Percentiles rank a stretch among this genome's conserved stretches.
Evolutionary conservation across 1,139 yeast species (phyloP).

Genomic region (Suhomyces kunorum): DNA sequence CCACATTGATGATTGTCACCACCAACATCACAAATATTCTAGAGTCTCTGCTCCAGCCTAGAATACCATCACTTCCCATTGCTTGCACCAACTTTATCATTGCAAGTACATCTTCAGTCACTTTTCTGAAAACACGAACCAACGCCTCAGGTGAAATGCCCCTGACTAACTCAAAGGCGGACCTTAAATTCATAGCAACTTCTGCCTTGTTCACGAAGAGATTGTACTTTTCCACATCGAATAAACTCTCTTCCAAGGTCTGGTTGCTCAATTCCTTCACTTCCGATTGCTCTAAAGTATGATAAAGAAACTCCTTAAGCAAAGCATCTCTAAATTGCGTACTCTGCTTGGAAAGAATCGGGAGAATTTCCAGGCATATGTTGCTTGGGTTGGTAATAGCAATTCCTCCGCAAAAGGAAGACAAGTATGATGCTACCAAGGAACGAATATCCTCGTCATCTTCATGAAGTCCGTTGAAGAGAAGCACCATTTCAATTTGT

Average conservation of each 20-base stretch:
- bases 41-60: conserved; percentile 26
- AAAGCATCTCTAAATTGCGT: conserved; percentile 4
- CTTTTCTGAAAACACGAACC: not conserved
- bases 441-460: conserved; percentile 57
- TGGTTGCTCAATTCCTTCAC: not conserved
- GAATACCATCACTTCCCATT: conserved; percentile 16
- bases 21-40: conserved; percentile 12
- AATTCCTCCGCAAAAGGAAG: conserved; percentile 23
- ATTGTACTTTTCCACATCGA: conserved; percentile 37
- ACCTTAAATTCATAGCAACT: conserved; percentile 5
- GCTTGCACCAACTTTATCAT: conserved; percentile 7
- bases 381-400: conserved; percentile 28
- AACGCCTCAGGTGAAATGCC: not conserved
- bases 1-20: conserved; percentile 11
- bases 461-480: conserved; percentile 46
- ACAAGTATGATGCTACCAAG: conserved; percentile 35
- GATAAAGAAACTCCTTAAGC: conserved; percentile 2
- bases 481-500: conserved; percentile 9
- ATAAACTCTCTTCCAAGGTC: conserved; percentile 18
- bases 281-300: conserved; percentile 1
- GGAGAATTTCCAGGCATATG: conserved; percentile 13
- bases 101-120: not conserved
- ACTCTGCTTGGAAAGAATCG: not conserved
- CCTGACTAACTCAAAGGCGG: not conserved
- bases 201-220: conserved; percentile 29